Evolutionary conservation across 768 basidiomycete species (phyloP).

Genomic region (Tulasnella calospora): DNA sequence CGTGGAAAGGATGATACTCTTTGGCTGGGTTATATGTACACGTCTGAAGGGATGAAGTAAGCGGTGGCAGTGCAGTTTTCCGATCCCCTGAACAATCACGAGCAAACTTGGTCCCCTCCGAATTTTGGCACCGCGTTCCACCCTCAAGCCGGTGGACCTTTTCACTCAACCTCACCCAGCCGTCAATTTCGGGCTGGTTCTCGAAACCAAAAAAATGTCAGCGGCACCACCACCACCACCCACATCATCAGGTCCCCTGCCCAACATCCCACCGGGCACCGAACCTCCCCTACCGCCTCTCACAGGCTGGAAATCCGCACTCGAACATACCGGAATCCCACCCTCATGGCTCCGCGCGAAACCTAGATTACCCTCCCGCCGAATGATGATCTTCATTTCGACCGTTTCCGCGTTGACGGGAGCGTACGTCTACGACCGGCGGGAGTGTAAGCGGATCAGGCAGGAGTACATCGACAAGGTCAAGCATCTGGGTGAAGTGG

Average conservation of each 20-base stretch:
- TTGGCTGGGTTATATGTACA: neutral
- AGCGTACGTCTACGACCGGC: conserved; percentile 80
- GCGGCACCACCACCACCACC: neutral
- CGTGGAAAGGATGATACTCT: neutral
- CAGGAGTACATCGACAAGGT: conserved; percentile 77
- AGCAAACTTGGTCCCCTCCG: neutral
- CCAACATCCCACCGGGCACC: neutral
- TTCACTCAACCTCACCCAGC: too few species aligned
- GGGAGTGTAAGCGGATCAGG: conserved; percentile 70
- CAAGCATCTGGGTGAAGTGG: conserved; percentile 64
- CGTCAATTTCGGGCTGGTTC: too few species aligned
- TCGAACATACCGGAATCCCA: conserved; percentile 49
- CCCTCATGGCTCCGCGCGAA: conserved; percentile 72
- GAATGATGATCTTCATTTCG: conserved; percentile 89
- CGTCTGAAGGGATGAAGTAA: neutral
- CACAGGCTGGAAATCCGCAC: conserved; percentile 27
- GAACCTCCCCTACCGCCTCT: neutral
- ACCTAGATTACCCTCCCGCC: conserved; percentile 82
- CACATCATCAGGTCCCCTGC: neutral
- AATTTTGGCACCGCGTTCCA: neutral
- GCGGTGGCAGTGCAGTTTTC: neutral
- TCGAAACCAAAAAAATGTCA: neutral
- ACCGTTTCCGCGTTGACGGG: conserved; percentile 66
- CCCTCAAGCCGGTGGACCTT: neutral
- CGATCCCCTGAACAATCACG: neutral